A percentile compares a stretch with the other conserved stretches of the same genome.
phyloP scores from a whole-genome alignment of 768 basidiomycete genomes.

The Sarcomyxa edulis region DNA sequence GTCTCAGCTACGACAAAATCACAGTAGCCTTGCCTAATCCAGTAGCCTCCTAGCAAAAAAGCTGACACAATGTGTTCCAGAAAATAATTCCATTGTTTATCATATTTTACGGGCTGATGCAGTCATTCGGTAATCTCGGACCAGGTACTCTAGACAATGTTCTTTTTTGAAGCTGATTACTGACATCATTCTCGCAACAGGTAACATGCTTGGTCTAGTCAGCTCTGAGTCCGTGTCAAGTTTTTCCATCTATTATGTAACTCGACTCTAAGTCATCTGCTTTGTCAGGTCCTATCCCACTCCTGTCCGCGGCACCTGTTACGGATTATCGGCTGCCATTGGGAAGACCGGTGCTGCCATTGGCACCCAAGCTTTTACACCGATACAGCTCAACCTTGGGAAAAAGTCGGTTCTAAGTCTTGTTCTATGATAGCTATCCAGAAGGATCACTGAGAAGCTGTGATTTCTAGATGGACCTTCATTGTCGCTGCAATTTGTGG shows the following conservation, averaged over 20 bases:
- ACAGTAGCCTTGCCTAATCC: too few species aligned
- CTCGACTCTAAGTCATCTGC: too few species aligned
- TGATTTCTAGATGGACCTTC: slow-evolving; percentile 66
- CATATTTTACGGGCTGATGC: slow-evolving; percentile 66
- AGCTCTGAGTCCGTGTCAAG: slow-evolving; percentile 52
- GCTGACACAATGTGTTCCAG: too few species aligned
- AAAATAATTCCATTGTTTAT: slow-evolving; percentile 3
- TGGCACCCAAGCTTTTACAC: slow-evolving; percentile 66
- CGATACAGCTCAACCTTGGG: slow-evolving; percentile 63
- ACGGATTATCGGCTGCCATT: slow-evolving; percentile 62
- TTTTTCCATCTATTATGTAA: slow-evolving; percentile 5
- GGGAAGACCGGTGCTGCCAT: slow-evolving; percentile 72
- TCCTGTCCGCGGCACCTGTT: slow-evolving; percentile 63
- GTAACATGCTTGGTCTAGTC: slow-evolving; percentile 64
- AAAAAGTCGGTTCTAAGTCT: slow-evolving; percentile 34
- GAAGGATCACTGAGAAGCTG: too few species aligned
- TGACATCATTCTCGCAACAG: slow-evolving; percentile 16
- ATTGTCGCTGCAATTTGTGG: slow-evolving; percentile 69
- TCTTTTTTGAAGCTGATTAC: neutral
- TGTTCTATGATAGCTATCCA: slow-evolving; percentile 1
- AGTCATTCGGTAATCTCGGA: slow-evolving; percentile 65
- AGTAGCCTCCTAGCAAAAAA: too few species aligned
- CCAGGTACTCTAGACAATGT: slow-evolving; percentile 8
- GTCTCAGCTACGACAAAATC: slow-evolving; percentile 56
- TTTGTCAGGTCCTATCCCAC: slow-evolving; percentile 55